These are phyloP conservation scores for Raphanus hybrid DNA, from an alignment of 441 rosid species.

Conservation along the genomic window DNA sequence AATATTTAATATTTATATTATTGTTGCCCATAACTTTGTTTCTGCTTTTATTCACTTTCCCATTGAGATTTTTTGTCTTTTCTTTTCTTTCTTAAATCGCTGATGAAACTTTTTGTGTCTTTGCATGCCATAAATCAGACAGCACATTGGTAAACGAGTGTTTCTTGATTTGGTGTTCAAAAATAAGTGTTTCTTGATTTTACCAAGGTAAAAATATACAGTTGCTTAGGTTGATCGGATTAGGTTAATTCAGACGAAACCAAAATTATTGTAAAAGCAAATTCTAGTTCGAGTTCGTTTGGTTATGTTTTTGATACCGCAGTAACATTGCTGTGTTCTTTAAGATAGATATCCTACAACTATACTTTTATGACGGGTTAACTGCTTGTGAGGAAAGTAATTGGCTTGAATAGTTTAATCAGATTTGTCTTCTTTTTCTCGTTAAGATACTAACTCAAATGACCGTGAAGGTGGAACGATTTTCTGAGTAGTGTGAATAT, in stretches of 20 bases:
- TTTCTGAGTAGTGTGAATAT: background rate
- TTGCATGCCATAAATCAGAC: constrained; percentile 38
- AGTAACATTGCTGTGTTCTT: background rate
- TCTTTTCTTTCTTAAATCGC: constrained; percentile 1
- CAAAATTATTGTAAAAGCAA: constrained; percentile 1
- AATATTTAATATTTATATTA: background rate
- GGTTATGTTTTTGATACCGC: background rate
- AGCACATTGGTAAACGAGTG: constrained; percentile 34
- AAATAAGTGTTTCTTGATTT: constrained; percentile 26
- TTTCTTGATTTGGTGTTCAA: constrained; percentile 13
- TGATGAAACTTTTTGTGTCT: constrained; percentile 20
- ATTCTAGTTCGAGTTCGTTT: background rate
- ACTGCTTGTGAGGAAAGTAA: background rate
- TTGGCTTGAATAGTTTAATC: background rate
- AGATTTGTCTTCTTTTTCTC: background rate
- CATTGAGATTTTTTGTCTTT: constrained; percentile 13
- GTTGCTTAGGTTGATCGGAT: background rate
- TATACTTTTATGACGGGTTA: background rate
- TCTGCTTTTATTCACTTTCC: constrained; percentile 30
- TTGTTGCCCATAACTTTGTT: constrained; percentile 38
- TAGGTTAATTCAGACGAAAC: constrained; percentile 10
- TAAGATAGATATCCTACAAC: background rate
- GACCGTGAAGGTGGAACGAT: background rate
- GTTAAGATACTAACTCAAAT: background rate
- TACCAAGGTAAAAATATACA: constrained; percentile 19